phyloP scores from a whole-genome alignment of 176 grass and related monocot species.

The Saccharum spontaneum region DNA sequence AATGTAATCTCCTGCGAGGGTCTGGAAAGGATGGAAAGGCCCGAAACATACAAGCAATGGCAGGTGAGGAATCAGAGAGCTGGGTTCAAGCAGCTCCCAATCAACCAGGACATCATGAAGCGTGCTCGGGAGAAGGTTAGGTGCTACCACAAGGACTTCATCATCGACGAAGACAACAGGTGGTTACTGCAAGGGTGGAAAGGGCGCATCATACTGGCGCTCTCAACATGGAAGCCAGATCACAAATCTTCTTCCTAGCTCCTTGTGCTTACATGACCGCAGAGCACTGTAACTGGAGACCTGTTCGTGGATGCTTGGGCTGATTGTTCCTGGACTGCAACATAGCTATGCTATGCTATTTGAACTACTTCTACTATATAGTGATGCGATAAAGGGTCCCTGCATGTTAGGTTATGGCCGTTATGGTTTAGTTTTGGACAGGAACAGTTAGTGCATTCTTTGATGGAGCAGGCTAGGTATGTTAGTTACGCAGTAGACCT shows the following conservation, averaged over 20 bases:
- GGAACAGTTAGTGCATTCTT: constrained; percentile 38
- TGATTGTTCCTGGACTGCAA: constrained; percentile 35
- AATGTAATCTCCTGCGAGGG: constrained; percentile 95
- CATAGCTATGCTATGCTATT: constrained; percentile 30
- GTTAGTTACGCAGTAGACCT: constrained; percentile 28
- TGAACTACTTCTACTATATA: background rate
- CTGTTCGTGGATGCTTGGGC: constrained; percentile 31
- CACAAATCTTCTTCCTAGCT: constrained; percentile 37
- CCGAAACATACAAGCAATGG: constrained; percentile 94
- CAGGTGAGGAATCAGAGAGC: constrained; percentile 66
- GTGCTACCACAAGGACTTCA: constrained; percentile 84
- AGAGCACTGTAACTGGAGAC: constrained; percentile 36
- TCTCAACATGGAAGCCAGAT: constrained; percentile 78
- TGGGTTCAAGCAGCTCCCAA: constrained; percentile 75
- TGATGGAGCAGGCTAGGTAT: constrained; percentile 31
- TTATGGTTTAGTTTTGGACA: constrained; percentile 4
- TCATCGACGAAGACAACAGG: constrained; percentile 70
- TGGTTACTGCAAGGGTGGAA: constrained; percentile 98
- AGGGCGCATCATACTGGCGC: constrained; percentile 70
- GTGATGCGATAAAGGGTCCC: background rate
- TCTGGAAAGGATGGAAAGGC: constrained; percentile 88
- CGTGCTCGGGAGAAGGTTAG: constrained; percentile 60
- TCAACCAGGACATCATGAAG: constrained; percentile 84
- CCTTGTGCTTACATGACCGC: background rate
- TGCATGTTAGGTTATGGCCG: background rate